Base-by-base conservation (phyloP, 2,329 filamentous ascomycete genomes). In the Chalaropsis ovoidea region DNA sequence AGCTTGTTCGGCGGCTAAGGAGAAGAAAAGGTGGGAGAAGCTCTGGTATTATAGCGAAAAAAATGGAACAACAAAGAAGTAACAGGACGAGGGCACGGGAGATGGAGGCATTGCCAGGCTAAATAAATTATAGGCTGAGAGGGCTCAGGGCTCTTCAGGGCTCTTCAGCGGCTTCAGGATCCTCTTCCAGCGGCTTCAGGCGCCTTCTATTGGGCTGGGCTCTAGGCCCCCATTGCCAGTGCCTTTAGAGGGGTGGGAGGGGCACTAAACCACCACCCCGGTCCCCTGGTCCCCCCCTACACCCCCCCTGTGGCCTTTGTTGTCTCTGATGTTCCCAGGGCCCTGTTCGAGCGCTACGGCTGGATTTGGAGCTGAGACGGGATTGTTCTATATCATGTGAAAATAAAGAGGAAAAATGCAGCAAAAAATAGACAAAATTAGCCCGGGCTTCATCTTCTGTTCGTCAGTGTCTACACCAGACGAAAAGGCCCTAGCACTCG, bases 31-130 rank as follows among this genome's bases (percentile, higher is more conserved):
- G 41, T 60, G 61, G 65, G 61, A 56, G 54, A 61, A 35, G 65
- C 41, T 54, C 45, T 65, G 58, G 58, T 61, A 64, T 67, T 64
- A 67, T 67, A 67, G 24, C 35, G 52, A 15, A 65, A 15, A 65
- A 31, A 19, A 62, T 27, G 15, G 3, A 27, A 39, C n/a, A 17
- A 35, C n/a, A 47, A 49, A 63, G 43, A 49, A 27, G n/a, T n/a
- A 49, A 56, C 10, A 64, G 35, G 41, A 35, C 22, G 27, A 42
- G 22, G 31, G 24, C 35, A 22, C n/a, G 49, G 54, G 42, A 45
- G n/a, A 56, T n/a, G 10, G 60, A 45, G 56, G 31, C 24, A 15
- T 11, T 22, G 35, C 31, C n/a, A 41, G 45, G 22, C 3, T 19
- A 49, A 56, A 19, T 24, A 60, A 58, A 61, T 19, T 27, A 60